Evolutionary conservation across 306 rosid genomes (phyloP).

Genomic region (Sindora glabra): DNA sequence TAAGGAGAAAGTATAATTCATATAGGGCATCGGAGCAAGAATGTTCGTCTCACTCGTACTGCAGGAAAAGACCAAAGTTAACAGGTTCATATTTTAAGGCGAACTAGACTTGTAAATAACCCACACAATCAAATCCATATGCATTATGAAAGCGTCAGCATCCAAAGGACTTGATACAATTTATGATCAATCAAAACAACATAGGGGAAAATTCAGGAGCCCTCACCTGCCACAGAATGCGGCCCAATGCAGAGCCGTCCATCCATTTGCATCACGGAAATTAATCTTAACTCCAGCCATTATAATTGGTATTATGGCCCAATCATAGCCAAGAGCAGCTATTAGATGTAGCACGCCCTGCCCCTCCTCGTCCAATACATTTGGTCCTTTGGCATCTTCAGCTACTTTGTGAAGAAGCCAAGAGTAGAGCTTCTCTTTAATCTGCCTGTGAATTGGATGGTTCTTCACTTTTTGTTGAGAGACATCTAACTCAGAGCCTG

Average conservation of each 20-base stretch:
- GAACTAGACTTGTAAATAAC: too few species aligned
- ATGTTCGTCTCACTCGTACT: neutral
- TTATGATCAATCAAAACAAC: conserved; percentile 1
- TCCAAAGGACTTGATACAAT: conserved; percentile 8
- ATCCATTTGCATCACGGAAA: conserved; percentile 80
- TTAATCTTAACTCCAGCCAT: conserved; percentile 71
- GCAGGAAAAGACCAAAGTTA: conserved; percentile 1
- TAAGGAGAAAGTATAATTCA: neutral
- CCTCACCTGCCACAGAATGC: conserved; percentile 81
- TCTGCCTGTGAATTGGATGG: conserved; percentile 32
- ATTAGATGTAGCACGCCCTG: conserved; percentile 76
- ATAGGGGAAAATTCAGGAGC: neutral
- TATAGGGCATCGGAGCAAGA: neutral
- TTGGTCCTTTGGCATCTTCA: conserved; percentile 81
- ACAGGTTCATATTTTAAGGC: conserved; percentile 2
- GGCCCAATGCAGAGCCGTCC: conserved; percentile 96
- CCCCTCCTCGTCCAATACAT: conserved; percentile 57
- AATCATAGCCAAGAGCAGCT: conserved; percentile 77
- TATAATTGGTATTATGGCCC: conserved; percentile 70
- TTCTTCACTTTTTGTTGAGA: conserved; percentile 38
- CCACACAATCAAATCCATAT: neutral
- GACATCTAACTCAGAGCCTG: conserved; percentile 19
- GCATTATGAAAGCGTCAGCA: neutral
- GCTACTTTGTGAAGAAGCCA: conserved; percentile 71
- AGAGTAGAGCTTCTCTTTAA: conserved; percentile 66